Percentiles rank a stretch among this genome's conserved stretches.
Evolutionary conservation across 2,329 filamentous ascomycete genomes (phyloP).

Genomic region (Cryphonectria carpinicola): DNA sequence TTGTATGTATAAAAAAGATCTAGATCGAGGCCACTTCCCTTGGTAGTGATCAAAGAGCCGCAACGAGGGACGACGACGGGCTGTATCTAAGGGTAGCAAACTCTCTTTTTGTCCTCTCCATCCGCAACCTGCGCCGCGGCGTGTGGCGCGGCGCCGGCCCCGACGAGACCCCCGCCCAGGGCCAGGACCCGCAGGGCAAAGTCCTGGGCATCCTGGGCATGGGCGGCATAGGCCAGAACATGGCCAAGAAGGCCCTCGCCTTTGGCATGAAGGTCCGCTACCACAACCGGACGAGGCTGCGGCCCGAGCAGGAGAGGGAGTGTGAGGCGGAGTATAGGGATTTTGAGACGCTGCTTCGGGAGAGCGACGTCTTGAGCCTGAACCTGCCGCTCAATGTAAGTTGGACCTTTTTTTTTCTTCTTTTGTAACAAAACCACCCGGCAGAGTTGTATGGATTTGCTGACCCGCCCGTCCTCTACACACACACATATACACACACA

Average conservation of each 20-base stretch:
- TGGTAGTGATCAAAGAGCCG: neutral
- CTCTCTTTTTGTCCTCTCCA: conserved; percentile 44
- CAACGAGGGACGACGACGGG: neutral
- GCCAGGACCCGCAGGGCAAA: conserved; percentile 61
- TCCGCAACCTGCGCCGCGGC: conserved; percentile 67
- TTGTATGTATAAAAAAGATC: neutral
- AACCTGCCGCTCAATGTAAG: conserved; percentile 81
- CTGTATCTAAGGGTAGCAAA: neutral
- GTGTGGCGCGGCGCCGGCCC: conserved; percentile 63
- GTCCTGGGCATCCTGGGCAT: conserved; percentile 81
- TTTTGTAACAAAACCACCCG: neutral
- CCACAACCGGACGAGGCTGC: conserved; percentile 69
- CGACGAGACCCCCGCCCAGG: conserved; percentile 47
- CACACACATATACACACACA: neutral
- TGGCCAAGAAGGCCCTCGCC: conserved; percentile 72
- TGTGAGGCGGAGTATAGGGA: conserved; percentile 66
- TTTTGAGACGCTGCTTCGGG: conserved; percentile 72
- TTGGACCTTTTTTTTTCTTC: conserved; percentile 30
- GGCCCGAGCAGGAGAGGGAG: conserved; percentile 53
- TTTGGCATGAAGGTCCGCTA: conserved; percentile 80
- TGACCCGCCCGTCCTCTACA: neutral
- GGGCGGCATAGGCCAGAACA: conserved; percentile 81
- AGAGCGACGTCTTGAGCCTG: conserved; percentile 77
- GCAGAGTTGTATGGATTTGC: neutral
- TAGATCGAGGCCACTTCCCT: neutral